These are phyloP conservation scores for Sclerotinia trifoliorum DNA, from an alignment of 2,329 filamentous ascomycete genomes.

Conservation along the genomic window DNA sequence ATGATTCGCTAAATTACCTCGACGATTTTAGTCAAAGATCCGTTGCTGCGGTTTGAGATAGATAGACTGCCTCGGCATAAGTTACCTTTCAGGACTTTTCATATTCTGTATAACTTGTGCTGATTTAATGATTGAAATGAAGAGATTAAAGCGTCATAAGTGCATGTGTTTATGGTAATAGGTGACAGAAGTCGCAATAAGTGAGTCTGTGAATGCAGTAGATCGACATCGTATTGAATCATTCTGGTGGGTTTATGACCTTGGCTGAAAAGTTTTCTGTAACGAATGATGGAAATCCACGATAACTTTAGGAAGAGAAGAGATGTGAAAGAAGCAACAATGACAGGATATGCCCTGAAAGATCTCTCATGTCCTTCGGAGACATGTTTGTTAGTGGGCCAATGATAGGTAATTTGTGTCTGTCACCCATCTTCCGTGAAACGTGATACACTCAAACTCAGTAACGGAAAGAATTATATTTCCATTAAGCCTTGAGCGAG, in stretches of 20 bases:
- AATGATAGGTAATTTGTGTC: slow-evolving; percentile 8
- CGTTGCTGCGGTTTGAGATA: slow-evolving; percentile 5
- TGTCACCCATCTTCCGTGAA: slow-evolving; percentile 11
- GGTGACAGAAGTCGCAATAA: slow-evolving; percentile 8
- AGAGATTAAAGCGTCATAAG: neutral
- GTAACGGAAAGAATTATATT: slow-evolving; percentile 1
- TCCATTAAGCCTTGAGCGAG: slow-evolving; percentile 6
- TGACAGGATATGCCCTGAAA: slow-evolving; percentile 17
- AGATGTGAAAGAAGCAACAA: slow-evolving; percentile 10
- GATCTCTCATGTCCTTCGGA: slow-evolving; percentile 4
- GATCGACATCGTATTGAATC: slow-evolving; percentile 17
- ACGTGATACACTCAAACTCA: slow-evolving; percentile 9
- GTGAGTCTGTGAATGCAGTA: neutral
- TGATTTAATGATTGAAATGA: neutral
- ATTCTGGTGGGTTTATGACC: slow-evolving; percentile 17
- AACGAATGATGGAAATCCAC: slow-evolving; percentile 22
- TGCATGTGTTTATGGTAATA: slow-evolving; percentile 1
- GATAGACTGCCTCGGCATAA: slow-evolving; percentile 13
- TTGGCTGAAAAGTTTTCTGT: slow-evolving; percentile 11
- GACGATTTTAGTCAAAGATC: slow-evolving; percentile 9
- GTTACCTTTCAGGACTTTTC: neutral
- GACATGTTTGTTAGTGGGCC: slow-evolving; percentile 4
- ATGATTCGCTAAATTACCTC: neutral
- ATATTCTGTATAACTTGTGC: slow-evolving; percentile 4
- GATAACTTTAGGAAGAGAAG: slow-evolving; percentile 13